These are phyloP conservation scores for Darksidea phi DNA, from an alignment of 495 filamentous ascomycete genomes.

Conservation along the genomic window DNA sequence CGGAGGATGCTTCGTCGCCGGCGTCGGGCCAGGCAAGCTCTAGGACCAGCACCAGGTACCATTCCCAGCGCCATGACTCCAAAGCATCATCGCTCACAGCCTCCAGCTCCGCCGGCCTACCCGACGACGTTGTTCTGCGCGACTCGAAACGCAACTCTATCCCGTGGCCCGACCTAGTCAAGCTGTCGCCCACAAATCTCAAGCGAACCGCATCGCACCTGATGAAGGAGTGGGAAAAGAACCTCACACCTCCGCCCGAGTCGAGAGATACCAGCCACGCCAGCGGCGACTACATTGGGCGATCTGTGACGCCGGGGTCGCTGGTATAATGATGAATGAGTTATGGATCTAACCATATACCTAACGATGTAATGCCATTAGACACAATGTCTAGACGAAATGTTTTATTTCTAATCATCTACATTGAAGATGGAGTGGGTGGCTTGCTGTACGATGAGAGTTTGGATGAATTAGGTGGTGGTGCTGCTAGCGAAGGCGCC, in stretches of 20 bases:
- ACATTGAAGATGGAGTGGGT: neutral
- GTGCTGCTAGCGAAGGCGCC: neutral
- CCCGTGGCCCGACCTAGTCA: constrained; percentile 64
- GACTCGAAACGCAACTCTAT: constrained; percentile 58
- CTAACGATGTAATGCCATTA: constrained; percentile 19
- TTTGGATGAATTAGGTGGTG: neutral
- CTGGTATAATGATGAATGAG: constrained; percentile 12
- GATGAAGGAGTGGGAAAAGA: constrained; percentile 77
- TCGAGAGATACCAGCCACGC: constrained; percentile 17
- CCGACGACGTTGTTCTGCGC: constrained; percentile 8
- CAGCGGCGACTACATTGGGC: constrained; percentile 34
- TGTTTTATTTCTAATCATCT: constrained; percentile 11
- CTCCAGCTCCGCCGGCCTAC: constrained; percentile 25
- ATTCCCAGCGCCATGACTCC: constrained; percentile 26
- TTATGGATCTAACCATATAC: constrained; percentile 1
- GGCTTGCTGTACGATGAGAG: constrained; percentile 4
- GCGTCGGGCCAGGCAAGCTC: constrained; percentile 35
- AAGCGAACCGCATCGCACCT: constrained; percentile 67
- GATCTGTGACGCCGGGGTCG: constrained; percentile 15
- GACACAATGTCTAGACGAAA: constrained; percentile 23
- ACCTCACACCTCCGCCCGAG: constrained; percentile 38
- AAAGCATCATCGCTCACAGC: constrained; percentile 24
- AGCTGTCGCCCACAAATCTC: constrained; percentile 65
- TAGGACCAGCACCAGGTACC: constrained; percentile 35
- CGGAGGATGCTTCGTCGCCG: constrained; percentile 28